Conservation (phyloP, 75 land plant species). For the Sequoiadendron giganteum region DNA sequence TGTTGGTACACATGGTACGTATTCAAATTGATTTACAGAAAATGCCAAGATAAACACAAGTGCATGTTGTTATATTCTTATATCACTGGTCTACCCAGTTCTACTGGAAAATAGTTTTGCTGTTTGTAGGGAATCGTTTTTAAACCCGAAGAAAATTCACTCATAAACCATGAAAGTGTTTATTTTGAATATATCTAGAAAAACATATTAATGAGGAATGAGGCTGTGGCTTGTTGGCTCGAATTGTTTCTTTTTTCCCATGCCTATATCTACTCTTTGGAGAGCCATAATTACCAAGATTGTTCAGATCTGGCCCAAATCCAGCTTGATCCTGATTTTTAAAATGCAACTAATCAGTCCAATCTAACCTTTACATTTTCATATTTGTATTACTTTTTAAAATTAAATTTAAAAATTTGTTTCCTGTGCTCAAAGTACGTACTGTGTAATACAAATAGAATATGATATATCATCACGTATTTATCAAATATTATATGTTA, state of each 20-base stretch:
- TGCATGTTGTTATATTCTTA: not conserved
- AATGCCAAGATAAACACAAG: not conserved
- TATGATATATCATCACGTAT: not conserved
- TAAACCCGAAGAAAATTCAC: not conserved
- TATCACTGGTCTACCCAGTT: not conserved
- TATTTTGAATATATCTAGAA: not conserved
- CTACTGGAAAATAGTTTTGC: not conserved
- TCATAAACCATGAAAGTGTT: not conserved
- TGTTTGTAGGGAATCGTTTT: not conserved
- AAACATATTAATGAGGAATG: not conserved
- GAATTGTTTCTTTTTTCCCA: not conserved
- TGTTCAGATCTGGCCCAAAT: no score
- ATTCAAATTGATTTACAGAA: not conserved
- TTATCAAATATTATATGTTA: no score
- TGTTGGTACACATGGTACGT: constrained; percentile 94
- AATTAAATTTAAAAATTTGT: no score
- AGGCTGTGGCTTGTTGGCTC: not conserved
- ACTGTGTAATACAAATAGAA: no score
- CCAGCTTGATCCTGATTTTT: not conserved
- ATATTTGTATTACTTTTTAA: no score
- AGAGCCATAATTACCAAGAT: not conserved
- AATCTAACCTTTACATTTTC: not conserved
- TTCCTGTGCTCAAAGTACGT: not conserved
- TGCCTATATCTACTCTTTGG: not conserved
- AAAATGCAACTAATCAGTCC: not conserved